Conservation (phyloP, 2,329 filamentous ascomycete species). For the Hysterium pulicare region DNA sequence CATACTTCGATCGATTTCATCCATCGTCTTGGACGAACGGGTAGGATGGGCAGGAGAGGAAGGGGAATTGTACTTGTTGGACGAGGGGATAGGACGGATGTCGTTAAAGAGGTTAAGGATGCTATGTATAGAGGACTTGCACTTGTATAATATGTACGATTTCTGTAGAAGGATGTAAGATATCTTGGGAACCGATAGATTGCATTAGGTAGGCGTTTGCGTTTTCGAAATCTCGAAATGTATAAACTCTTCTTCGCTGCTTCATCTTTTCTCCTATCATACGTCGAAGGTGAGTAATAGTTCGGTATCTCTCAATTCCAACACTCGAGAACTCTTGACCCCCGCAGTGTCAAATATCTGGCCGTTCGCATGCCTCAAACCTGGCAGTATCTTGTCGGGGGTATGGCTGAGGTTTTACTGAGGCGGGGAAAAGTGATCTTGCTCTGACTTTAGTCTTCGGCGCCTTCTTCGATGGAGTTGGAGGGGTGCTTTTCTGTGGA, state of each 20-base stretch:
- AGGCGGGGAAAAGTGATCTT: conserved; percentile 12
- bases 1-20: conserved; percentile 98
- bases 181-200: background rate
- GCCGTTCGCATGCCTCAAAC: conserved; percentile 13
- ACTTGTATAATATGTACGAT: conserved; percentile 40
- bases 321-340: no score
- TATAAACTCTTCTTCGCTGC: conserved; percentile 1
- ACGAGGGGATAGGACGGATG: conserved; percentile 81
- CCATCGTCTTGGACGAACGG: conserved; percentile 86
- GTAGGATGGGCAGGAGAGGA: conserved; percentile 87
- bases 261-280: background rate
- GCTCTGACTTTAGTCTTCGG: conserved; percentile 11
- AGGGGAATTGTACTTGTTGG: conserved; percentile 87
- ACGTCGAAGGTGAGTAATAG: no score
- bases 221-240: background rate
- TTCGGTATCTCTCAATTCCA: no score
- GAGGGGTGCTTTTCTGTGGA: conserved; percentile 4
- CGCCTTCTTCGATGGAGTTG: conserved; percentile 1
- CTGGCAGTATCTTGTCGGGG: conserved; percentile 7
- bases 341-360: no score
- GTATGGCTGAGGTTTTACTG: conserved; percentile 17
- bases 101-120: conserved; percentile 87
- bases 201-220: background rate
- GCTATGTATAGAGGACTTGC: conserved; percentile 56
- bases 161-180: conserved; percentile 1